Evolutionary conservation across 805 yeast genomes (phyloP).

Genomic region (Metschnikowia continentalis): DNA sequence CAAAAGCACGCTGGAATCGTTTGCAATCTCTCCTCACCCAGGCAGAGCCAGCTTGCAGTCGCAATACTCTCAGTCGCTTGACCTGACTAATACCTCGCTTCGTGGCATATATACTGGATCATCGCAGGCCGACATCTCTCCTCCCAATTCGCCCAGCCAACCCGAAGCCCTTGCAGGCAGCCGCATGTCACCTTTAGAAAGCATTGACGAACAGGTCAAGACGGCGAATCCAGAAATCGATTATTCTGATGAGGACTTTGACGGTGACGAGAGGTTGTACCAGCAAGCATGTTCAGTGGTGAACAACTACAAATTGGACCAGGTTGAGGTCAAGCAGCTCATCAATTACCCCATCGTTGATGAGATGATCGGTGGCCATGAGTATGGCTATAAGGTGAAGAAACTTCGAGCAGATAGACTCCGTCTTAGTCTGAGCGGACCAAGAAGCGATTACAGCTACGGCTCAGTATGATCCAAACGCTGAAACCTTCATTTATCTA

Average conservation of each 20-base stretch:
- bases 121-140: constrained; percentile 19
- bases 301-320: constrained; percentile 24
- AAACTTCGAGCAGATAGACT: constrained; percentile 29
- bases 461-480: constrained; percentile 16
- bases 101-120: constrained; percentile 30
- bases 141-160: constrained; percentile 19
- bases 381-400: constrained; percentile 39
- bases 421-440: constrained; percentile 3
- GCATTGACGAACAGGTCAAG: constrained; percentile 21
- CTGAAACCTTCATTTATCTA: neutral
- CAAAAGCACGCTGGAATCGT: constrained; percentile 27
- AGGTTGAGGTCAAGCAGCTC: constrained; percentile 29
- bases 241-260: constrained; percentile 32
- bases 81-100: constrained; percentile 30
- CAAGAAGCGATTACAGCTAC: constrained; percentile 5
- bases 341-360: constrained; percentile 44
- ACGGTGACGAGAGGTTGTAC: constrained; percentile 37
- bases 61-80: constrained; percentile 25
- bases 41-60: constrained; percentile 6
- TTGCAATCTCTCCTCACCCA: constrained; percentile 15
- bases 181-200: neutral
- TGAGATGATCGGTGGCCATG: constrained; percentile 36
- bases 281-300: constrained; percentile 25
- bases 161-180: neutral
- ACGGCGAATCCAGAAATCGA: constrained; percentile 19